Evolutionary conservation across 2,329 filamentous ascomycete genomes (phyloP).

Genomic region (Phialemonium atrogriseum): DNA sequence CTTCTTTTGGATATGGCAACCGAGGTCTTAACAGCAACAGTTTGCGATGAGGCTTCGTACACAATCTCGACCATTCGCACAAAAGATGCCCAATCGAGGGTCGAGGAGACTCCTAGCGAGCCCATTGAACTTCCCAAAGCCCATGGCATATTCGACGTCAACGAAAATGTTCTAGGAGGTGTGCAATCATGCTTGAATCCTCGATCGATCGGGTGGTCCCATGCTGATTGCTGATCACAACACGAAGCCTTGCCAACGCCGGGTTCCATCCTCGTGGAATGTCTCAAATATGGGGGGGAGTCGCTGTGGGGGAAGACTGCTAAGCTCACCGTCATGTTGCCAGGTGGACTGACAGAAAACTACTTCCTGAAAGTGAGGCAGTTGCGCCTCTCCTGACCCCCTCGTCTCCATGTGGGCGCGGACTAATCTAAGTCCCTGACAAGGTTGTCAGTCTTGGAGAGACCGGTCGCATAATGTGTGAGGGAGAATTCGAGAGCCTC

Average conservation of each 20-base stretch:
- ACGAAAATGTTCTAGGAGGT: constrained; percentile 5
- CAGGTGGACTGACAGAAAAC: constrained; percentile 1
- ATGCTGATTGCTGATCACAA: no score
- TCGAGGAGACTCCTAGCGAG: neutral
- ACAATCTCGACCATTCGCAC: neutral
- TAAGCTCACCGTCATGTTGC: constrained; percentile 6
- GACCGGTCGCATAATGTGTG: constrained; percentile 6
- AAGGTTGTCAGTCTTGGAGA: neutral
- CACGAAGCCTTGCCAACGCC: no score
- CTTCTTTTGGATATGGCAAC: no score
- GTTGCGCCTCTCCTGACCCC: neutral
- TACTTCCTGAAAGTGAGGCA: constrained; percentile 7
- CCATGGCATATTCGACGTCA: neutral
- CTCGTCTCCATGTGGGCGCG: neutral
- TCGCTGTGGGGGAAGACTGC: constrained; percentile 10
- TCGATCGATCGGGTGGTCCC: no score
- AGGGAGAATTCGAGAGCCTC: constrained; percentile 10
- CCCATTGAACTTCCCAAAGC: neutral
- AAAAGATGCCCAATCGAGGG: neutral
- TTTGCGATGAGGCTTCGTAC: no score
- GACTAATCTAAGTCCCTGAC: neutral
- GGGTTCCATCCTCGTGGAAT: no score
- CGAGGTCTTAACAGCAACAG: no score
- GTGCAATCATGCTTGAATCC: no score
- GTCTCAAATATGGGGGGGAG: constrained; percentile 1